Conservation (phyloP, 768 basidiomycete genomes). For the Clitopilus hobsonii region DNA sequence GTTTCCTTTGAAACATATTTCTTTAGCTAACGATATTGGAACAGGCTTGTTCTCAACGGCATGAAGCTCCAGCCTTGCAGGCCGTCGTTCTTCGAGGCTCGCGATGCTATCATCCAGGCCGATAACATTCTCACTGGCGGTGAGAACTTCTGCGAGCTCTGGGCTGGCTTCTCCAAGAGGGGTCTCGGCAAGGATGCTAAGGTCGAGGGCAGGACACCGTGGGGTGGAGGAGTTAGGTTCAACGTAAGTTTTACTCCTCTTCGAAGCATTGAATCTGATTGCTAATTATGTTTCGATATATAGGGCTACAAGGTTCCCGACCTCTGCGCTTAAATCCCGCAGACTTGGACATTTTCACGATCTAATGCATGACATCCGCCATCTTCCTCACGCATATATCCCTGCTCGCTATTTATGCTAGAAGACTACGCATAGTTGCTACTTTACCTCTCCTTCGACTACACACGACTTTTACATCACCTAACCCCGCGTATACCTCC, state of each 20-base stretch:
- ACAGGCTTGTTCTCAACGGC: constrained; percentile 73
- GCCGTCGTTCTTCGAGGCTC: constrained; percentile 86
- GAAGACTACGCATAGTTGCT: too few relatives aligned
- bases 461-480: neutral
- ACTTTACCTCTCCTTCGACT: neutral
- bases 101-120: constrained; percentile 87
- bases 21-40: neutral
- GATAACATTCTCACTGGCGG: constrained; percentile 88
- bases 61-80: constrained; percentile 97
- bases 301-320: neutral
- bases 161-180: constrained; percentile 77
- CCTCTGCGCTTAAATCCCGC: neutral
- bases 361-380: neutral
- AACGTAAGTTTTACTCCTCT: constrained; percentile 34
- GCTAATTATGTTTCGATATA: neutral
- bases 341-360: neutral
- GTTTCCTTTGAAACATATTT: constrained; percentile 1
- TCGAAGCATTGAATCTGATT: neutral
- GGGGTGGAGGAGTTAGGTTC: constrained; percentile 86
- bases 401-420: neutral
- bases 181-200: constrained; percentile 78
- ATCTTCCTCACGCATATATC: neutral
- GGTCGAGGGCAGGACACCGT: constrained; percentile 75
- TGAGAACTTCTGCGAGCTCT: constrained; percentile 86
- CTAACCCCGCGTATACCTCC: neutral